Evolutionary conservation across 148 eudicot species (phyloP), one percentile per base, ranked within the genome.

Genomic region (Fagopyrum tataricum): DNA sequence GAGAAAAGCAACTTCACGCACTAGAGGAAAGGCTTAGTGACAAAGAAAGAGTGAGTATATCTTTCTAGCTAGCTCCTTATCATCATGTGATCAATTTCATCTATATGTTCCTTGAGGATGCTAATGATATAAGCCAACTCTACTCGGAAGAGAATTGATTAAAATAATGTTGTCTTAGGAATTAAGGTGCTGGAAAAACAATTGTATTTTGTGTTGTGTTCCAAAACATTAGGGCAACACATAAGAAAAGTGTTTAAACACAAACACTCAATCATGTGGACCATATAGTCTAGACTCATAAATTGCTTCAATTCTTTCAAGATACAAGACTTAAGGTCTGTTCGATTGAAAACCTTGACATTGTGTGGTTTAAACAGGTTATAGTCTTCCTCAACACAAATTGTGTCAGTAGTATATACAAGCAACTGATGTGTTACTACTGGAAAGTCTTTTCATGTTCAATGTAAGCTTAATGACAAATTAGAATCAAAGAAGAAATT

Each of bases 41-140:
- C 41, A 85, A 84, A 85, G 97, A 96, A 85, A 85, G 73, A 77
- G 99, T 96, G 78, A 86, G 99, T 81, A 68, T 4, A 17, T 1
- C 61, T 64, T 26, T 61, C 55, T 17, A 26, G 39, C 55, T 17
- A 26, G 39, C 44, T 24, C 18, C 41, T 48, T 48, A 26, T 1
- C 40, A 11, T 23, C 41, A 26, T 4, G 40, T 31, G n/a, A 31
- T 56, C 49, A 46, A 46, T 46, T 46, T 46, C 49, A 12, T 46
- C 49, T 13, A 2, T 46, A 10, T 46, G 12, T 46, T 46, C 13
- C 13, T 46, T 3, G 2, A 46, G 49, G 37, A 31, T 31, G 37
- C 37, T 31, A 31, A 31, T 31, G 37, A 31, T 31, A 31, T 31
- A 31, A 31, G 37, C 37, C 37, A 31, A 31, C 37, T 31, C 37